Evolutionary conservation across 2,329 filamentous ascomycete species (phyloP).

Genomic region (Pyrenophora teres): DNA sequence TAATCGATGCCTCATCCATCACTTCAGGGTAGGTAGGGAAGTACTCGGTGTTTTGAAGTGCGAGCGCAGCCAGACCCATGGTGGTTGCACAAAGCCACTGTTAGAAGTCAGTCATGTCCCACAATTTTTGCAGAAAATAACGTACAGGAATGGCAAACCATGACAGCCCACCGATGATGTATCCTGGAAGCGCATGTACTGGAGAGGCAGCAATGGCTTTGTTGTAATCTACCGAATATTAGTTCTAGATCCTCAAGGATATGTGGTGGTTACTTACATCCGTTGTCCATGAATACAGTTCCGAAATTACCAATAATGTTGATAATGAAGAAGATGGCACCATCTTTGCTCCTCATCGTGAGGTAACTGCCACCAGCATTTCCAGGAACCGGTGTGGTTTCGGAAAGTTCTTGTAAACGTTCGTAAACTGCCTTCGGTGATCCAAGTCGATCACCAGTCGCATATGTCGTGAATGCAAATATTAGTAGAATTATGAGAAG

Average conservation of each 20-base stretch:
- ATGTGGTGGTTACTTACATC: constrained; percentile 53
- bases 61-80: constrained; percentile 52
- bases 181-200: constrained; percentile 79
- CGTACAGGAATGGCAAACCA: constrained; percentile 54
- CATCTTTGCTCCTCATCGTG: constrained; percentile 82
- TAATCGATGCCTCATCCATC: constrained; percentile 33
- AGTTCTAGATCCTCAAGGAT: background rate
- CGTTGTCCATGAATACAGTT: constrained; percentile 84
- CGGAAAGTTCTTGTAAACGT: constrained; percentile 69
- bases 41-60: constrained; percentile 46
- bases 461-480: constrained; percentile 82
- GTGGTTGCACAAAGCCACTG: constrained; percentile 53
- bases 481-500: constrained; percentile 82
- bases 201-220: constrained; percentile 89
- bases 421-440: constrained; percentile 80
- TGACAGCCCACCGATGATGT: constrained; percentile 49
- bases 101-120: background rate
- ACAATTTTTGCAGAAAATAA: background rate
- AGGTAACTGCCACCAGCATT: constrained; percentile 80
- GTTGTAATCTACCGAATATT: constrained; percentile 63
- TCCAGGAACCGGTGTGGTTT: constrained; percentile 72
- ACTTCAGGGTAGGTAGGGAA: constrained; percentile 52
- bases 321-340: constrained; percentile 88
- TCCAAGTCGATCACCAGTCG: constrained; percentile 71
- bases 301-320: constrained; percentile 84